Evolutionary conservation across 2,329 filamentous ascomycete species (phyloP).

Genomic region (Fusarium siculi): DNA sequence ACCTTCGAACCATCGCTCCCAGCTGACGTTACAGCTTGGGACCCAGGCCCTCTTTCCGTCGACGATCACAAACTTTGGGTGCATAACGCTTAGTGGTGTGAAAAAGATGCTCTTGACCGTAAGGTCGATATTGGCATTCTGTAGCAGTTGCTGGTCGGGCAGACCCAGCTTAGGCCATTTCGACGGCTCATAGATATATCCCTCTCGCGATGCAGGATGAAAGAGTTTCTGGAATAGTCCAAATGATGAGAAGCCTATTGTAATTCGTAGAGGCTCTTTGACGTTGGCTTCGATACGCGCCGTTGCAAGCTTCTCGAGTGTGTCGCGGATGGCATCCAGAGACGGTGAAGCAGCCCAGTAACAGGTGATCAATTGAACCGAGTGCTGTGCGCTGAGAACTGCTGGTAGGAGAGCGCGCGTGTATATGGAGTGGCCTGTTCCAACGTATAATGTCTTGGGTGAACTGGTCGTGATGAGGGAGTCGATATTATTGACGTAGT

Average conservation of each 20-base stretch:
- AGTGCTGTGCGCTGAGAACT: constrained; percentile 67
- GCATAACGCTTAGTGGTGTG: constrained; percentile 85
- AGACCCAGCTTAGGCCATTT: constrained; percentile 75
- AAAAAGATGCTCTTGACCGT: constrained; percentile 83
- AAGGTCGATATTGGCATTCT: constrained; percentile 71
- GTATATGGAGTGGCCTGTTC: constrained; percentile 68
- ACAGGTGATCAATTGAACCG: constrained; percentile 82
- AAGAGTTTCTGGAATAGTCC: constrained; percentile 79
- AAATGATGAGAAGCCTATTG: constrained; percentile 80
- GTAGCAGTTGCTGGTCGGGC: constrained; percentile 62
- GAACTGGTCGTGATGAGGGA: constrained; percentile 60
- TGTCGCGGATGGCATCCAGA: constrained; percentile 64
- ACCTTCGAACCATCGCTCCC: constrained; percentile 89
- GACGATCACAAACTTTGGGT: constrained; percentile 83
- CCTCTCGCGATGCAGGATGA: constrained; percentile 71
- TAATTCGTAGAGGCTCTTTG: constrained; percentile 63
- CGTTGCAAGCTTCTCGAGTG: constrained; percentile 69
- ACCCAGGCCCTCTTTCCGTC: constrained; percentile 75
- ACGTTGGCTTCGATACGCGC: constrained; percentile 41
- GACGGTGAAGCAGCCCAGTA: constrained; percentile 80
- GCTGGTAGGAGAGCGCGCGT: constrained; percentile 67
- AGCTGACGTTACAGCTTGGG: constrained; percentile 86
- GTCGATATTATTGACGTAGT: constrained; percentile 56
- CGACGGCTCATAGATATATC: constrained; percentile 68
- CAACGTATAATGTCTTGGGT: constrained; percentile 62